Evolutionary conservation across 1,284 basidiomycete species (phyloP).

Genomic region (Ceratobasidium sp.): DNA sequence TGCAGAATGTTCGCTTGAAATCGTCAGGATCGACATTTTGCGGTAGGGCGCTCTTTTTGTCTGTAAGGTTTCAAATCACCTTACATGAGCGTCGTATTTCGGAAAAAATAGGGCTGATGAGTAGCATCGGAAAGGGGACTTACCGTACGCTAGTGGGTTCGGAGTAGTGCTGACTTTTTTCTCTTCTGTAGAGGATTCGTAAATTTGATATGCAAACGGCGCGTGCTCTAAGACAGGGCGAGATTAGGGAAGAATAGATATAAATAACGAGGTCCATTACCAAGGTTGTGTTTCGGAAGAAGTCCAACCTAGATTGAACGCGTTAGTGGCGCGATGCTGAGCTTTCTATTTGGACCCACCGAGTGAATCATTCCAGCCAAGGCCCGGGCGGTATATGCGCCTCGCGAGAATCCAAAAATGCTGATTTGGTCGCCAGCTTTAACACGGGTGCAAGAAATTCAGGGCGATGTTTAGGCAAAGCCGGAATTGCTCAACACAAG

Average conservation of each 20-base stretch:
- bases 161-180: not conserved
- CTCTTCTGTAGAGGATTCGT: slow-evolving; percentile 12
- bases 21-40: slow-evolving; percentile 26
- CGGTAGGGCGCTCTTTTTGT: not conserved
- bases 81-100: not conserved
- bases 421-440: slow-evolving; percentile 37
- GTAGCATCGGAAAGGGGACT: too few species aligned
- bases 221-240: slow-evolving; percentile 37
- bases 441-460: not conserved
- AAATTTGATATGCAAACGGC: slow-evolving; percentile 45
- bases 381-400: slow-evolving; percentile 42
- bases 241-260: not conserved
- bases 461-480: not conserved
- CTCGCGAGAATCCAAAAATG: slow-evolving; percentile 43
- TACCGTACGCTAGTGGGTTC: too few species aligned
- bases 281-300: slow-evolving; percentile 25
- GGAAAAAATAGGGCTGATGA: not conserved
- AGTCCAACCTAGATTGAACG: not conserved
- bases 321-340: not conserved
- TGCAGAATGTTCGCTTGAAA: slow-evolving; percentile 45
- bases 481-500: too few species aligned
- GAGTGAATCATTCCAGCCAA: slow-evolving; percentile 41
- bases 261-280: not conserved
- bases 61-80: not conserved
- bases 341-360: not conserved